Conservation (phyloP, 352 stramenopile species). For the Phytophthora cryptogea region DNA sequence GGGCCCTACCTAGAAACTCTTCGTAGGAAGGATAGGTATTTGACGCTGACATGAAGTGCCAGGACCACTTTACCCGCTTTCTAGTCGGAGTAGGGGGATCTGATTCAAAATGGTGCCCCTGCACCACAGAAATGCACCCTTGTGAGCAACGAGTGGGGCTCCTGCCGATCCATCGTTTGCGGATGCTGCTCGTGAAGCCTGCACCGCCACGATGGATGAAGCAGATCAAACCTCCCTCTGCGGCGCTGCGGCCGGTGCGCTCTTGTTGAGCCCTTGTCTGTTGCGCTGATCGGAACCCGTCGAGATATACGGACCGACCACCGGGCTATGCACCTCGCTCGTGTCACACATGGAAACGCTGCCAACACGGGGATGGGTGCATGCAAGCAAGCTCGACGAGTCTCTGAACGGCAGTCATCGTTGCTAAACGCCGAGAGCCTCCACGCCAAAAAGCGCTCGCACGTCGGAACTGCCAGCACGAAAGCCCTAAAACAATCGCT, state of each 20-base stretch:
- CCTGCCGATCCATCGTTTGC: background rate
- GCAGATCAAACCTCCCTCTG: background rate
- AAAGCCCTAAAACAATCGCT: background rate
- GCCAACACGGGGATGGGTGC: background rate
- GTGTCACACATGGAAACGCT: conserved; percentile 1
- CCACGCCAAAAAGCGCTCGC: background rate
- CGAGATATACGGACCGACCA: conserved; percentile 7
- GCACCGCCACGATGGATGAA: background rate
- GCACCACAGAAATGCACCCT: conserved; percentile 10
- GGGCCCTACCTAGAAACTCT: no score
- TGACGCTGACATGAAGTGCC: background rate
- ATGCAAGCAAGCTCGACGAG: background rate
- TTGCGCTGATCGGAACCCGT: background rate
- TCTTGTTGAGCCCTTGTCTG: background rate
- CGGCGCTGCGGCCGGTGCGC: no score
- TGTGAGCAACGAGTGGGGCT: background rate
- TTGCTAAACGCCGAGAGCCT: background rate
- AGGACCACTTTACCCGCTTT: background rate
- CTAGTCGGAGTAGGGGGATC: background rate
- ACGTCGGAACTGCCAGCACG: conserved; percentile 1
- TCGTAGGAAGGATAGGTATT: no score
- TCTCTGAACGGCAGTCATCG: conserved; percentile 3
- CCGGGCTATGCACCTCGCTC: background rate
- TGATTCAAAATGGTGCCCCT: conserved; percentile 2
- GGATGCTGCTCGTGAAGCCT: background rate